These are phyloP conservation scores for Fusarium tupiense DNA, from an alignment of 2,329 filamentous ascomycete genomes.

Conservation along the genomic window DNA sequence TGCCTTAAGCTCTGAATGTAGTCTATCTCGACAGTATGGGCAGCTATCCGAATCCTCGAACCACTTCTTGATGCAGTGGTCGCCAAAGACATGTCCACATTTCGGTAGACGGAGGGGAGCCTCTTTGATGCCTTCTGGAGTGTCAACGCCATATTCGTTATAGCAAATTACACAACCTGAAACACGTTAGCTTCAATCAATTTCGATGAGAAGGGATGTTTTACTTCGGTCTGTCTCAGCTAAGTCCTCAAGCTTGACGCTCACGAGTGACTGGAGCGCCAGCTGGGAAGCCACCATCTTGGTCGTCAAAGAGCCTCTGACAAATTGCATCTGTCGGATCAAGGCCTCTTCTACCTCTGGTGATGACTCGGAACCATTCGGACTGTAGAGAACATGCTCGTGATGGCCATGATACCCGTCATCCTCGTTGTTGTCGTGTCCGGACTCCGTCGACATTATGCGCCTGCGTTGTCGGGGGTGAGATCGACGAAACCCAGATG, in stretches of 20 bases:
- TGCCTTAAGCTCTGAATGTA: conserved; percentile 59
- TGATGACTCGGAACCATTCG: conserved; percentile 9
- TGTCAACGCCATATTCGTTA: conserved; percentile 66
- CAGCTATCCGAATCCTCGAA: conserved; percentile 70
- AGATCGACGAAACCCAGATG: conserved; percentile 41
- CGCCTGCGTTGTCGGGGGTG: conserved; percentile 44
- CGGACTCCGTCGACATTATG: conserved; percentile 36
- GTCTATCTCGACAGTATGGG: conserved; percentile 71
- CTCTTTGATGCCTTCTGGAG: conserved; percentile 68
- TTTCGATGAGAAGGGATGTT: conserved; percentile 23
- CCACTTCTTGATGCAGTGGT: conserved; percentile 73
- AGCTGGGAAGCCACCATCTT: conserved; percentile 60
- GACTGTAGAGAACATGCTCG: conserved; percentile 22
- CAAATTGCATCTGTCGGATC: conserved; percentile 55
- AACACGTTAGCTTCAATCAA: conserved; percentile 13
- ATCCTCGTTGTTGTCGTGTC: conserved; percentile 37
- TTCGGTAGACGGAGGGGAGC: conserved; percentile 66
- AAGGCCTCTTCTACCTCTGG: conserved; percentile 46
- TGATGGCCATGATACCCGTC: conserved; percentile 16
- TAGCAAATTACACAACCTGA: conserved; percentile 72
- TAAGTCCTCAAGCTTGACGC: conserved; percentile 57
- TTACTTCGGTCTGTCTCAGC: conserved; percentile 59
- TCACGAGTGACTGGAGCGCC: conserved; percentile 58
- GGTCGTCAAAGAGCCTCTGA: conserved; percentile 55
- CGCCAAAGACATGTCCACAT: conserved; percentile 72